These are phyloP conservation scores for Fallopia convolvulus DNA, from an alignment of 148 eudicot genomes.

Conservation along the genomic window DNA sequence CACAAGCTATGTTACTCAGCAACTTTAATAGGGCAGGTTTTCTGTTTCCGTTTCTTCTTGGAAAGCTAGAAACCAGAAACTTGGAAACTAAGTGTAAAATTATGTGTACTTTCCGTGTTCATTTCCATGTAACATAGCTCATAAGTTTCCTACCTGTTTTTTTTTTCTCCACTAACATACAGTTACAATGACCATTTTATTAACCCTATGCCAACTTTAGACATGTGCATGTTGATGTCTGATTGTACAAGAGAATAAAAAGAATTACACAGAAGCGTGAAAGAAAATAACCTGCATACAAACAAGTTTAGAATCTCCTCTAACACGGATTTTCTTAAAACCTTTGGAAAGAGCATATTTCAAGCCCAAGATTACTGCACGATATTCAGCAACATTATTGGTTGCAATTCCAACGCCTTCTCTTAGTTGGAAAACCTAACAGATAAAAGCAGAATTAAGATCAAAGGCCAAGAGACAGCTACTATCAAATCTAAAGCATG, in stretches of 20 bases:
- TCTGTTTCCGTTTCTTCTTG: too few species aligned
- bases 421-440: conserved; percentile 23
- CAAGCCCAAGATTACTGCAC: conserved; percentile 68
- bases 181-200: not conserved
- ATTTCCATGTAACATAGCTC: not conserved
- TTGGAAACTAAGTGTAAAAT: too few species aligned
- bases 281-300: conserved; percentile 43
- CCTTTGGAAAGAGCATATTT: conserved; percentile 63
- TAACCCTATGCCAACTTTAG: not conserved
- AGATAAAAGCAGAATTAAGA: not conserved
- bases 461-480: not conserved
- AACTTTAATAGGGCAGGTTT: too few species aligned
- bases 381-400: conserved; percentile 87
- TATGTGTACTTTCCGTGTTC: not conserved
- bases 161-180: not conserved
- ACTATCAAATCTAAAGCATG: not conserved
- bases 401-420: conserved; percentile 90
- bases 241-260: not conserved
- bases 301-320: conserved; percentile 62
- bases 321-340: conserved; percentile 44
- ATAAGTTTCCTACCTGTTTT: not conserved
- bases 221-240: not conserved
- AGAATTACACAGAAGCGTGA: not conserved
- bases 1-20: not conserved
- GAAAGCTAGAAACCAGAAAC: too few species aligned